Evolutionary conservation across 768 basidiomycete genomes (phyloP), one percentile per base, ranked within the genome.

Genomic region (Phallus indusiatus): DNA sequence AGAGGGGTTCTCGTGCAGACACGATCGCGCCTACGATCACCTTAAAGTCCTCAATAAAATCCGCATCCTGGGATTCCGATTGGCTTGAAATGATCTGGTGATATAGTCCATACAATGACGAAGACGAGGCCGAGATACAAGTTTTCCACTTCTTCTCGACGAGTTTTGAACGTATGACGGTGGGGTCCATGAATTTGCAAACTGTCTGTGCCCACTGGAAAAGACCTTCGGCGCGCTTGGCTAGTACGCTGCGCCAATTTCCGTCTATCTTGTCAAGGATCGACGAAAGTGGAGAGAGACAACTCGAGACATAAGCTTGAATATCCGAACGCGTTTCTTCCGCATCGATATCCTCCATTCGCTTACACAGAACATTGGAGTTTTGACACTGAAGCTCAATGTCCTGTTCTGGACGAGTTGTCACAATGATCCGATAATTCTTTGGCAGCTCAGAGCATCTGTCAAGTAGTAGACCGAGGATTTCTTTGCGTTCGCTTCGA

Each of bases 171-270:
- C 17, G 16, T 57, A 24, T 56, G 14, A 59, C 58, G 20, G 34
- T 51, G 55, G 52, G 28, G n/a, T 64, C 56, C 22, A 71, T 67
- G 24, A 64, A 68, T 11, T 52, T 55, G 62, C 69, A 70, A 5
- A 62, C 55, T 6, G 69, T 71, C 18, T 62, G 62, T 17, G 70
- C 70, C 67, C 67, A 71, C 33, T 70, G 65, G 54, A 71, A 71
- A 5, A 72, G 54, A n/a, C 69, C 70, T 5, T 64, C 70, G 2
- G 71, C 69, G 14, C 64, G 65, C 5, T n/a, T 52, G 10, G 66
- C 65, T 10, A 72, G 60, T 42, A 10, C 4, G 12, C 14, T 4
- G 4, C n/a, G 4, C 42, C 42, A 42, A n/a, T 35, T 17, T 14
- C 4, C 16, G 24, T 16, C 21, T 14, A 55, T 21, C 49, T 55